Percentiles rank a stretch among this genome's conserved stretches.
Evolutionary conservation across 768 basidiomycete genomes (phyloP).

Genomic region (Mycena albidolilacea): DNA sequence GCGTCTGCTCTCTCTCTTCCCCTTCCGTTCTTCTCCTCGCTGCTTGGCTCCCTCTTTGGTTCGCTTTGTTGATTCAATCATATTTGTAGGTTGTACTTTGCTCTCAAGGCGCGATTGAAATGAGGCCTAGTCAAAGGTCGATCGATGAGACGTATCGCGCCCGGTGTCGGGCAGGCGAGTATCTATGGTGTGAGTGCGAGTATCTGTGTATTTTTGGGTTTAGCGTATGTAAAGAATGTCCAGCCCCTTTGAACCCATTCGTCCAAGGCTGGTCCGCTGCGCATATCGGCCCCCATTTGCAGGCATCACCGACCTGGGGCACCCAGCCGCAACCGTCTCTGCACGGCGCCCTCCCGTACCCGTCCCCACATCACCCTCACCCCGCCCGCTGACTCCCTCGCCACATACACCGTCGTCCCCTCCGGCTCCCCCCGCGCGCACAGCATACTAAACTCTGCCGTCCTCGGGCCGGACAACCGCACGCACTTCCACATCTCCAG

Average conservation of each 20-base stretch:
- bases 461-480: constrained; percentile 11
- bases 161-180: too few species aligned
- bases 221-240: background rate
- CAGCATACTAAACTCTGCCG: constrained; percentile 6
- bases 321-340: background rate
- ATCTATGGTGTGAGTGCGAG: too few species aligned
- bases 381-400: background rate
- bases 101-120: background rate
- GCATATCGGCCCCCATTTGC: background rate
- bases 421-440: background rate
- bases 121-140: background rate
- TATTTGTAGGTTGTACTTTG: background rate
- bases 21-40: background rate
- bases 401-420: background rate
- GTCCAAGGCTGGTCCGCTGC: constrained; percentile 1
- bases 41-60: background rate
- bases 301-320: background rate
- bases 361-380: background rate
- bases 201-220: too few species aligned
- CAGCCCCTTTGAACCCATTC: background rate
- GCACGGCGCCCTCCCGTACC: background rate
- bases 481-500: constrained; percentile 16
- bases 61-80: background rate
- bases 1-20: constrained; percentile 35
- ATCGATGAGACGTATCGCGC: too few species aligned